Percentiles rank a stretch among this genome's conserved stretches.
phyloP scores from a whole-genome alignment of 2,329 filamentous ascomycete species.

The Aureobasidium mangrovei region DNA sequence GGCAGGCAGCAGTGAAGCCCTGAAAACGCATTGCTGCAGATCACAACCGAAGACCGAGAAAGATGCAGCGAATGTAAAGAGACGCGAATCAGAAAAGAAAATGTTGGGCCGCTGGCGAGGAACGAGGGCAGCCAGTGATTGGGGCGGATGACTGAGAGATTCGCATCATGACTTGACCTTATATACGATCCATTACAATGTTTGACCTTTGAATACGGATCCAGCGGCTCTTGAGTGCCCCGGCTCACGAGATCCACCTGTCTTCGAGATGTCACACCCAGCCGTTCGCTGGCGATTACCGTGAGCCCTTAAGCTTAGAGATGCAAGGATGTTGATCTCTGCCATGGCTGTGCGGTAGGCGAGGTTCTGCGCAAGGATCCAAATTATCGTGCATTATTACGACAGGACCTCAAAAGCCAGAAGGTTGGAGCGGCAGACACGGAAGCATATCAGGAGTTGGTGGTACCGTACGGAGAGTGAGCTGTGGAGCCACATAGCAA shows the following conservation, averaged over 20 bases:
- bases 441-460: no score
- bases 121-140: not conserved
- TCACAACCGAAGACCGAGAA: not conserved
- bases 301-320: not conserved
- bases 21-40: conserved; percentile 5
- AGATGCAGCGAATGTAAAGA: not conserved
- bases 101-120: not conserved
- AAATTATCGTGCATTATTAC: not conserved
- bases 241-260: not conserved
- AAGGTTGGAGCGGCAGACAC: not conserved
- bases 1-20: conserved; percentile 7
- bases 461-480: no score
- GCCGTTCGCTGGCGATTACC: not conserved
- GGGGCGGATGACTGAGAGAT: not conserved
- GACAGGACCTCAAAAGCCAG: not conserved
- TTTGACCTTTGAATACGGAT: not conserved
- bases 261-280: not conserved
- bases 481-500: not conserved
- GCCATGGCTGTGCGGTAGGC: not conserved
- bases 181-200: not conserved
- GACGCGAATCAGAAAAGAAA: not conserved
- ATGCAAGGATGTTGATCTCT: not conserved
- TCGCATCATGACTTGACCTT: not conserved
- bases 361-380: not conserved
- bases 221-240: not conserved